Percentiles rank a stretch among this genome's conserved stretches.
Evolutionary conservation across 306 rosid genomes (phyloP).

Genomic region (Mimosa pudica): DNA sequence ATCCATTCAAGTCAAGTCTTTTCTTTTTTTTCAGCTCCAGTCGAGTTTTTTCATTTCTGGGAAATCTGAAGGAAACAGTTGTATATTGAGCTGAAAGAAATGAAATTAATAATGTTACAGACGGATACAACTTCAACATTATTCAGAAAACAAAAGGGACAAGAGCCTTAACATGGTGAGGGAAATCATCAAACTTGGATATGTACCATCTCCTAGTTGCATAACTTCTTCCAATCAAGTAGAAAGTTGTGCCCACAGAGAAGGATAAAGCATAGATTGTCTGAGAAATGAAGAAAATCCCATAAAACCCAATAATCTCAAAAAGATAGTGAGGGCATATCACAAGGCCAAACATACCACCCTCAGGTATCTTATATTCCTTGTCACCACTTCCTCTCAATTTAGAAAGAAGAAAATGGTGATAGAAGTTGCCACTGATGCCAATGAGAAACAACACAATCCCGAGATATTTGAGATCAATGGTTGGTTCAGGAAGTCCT

Average conservation of each 20-base stretch:
- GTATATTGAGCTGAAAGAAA: not conserved
- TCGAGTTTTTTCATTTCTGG: not conserved
- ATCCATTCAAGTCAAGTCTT: too few species aligned
- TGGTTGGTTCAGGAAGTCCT: constrained; percentile 58
- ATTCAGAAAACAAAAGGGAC: constrained; percentile 60
- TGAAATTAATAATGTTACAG: not conserved
- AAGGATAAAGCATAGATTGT: constrained; percentile 52
- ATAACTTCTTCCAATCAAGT: constrained; percentile 72
- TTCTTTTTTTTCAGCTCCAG: not conserved
- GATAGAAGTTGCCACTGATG: constrained; percentile 76
- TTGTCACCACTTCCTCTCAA: constrained; percentile 61
- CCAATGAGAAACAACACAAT: constrained; percentile 57
- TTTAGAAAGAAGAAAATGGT: constrained; percentile 68
- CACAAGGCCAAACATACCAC: constrained; percentile 71
- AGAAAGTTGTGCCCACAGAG: constrained; percentile 50
- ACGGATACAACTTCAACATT: not conserved
- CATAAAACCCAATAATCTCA: constrained; percentile 61
- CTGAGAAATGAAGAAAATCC: constrained; percentile 70
- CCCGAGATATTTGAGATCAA: constrained; percentile 57
- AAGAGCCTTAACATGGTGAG: constrained; percentile 62
- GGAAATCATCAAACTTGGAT: constrained; percentile 79
- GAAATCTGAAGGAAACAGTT: not conserved
- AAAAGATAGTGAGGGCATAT: constrained; percentile 85
- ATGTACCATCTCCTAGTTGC: constrained; percentile 74
- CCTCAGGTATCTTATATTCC: constrained; percentile 76